phyloP scores from a whole-genome alignment of 2,329 filamentous ascomycete genomes.

The Furcasterigmium furcatum region DNA sequence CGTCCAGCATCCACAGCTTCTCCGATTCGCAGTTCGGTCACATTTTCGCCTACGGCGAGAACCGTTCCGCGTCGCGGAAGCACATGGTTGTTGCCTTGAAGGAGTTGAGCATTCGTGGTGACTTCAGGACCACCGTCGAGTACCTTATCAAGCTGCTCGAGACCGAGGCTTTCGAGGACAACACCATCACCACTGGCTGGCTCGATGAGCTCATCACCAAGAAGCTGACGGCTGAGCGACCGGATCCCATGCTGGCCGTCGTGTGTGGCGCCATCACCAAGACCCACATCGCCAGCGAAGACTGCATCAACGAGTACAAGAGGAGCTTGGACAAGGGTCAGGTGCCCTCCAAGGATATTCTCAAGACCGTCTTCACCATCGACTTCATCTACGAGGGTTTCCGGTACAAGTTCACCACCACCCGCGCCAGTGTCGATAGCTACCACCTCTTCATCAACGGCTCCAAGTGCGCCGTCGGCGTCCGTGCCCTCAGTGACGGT shows the following conservation, averaged over 20 bases:
- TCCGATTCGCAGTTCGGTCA: constrained; percentile 99
- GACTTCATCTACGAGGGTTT: constrained; percentile 98
- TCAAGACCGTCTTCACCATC: constrained; percentile 96
- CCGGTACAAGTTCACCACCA: constrained; percentile 98
- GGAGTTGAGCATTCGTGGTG: constrained; percentile 98
- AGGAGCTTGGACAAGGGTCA: constrained; percentile 93
- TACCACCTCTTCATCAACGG: constrained; percentile 99
- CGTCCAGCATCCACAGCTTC: constrained; percentile 97
- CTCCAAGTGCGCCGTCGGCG: constrained; percentile 90
- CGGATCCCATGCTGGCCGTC: constrained; percentile 89
- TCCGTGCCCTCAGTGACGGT: constrained; percentile 89
- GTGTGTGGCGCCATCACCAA: constrained; percentile 94
- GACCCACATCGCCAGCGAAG: constrained; percentile 91
- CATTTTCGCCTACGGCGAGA: constrained; percentile 99
- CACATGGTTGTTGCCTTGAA: constrained; percentile 99
- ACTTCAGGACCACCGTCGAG: constrained; percentile 97
- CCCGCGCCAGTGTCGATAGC: constrained; percentile 85
- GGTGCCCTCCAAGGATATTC: constrained; percentile 90
- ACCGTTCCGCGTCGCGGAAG: constrained; percentile 90
- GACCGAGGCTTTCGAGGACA: constrained; percentile 96
- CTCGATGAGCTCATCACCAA: constrained; percentile 98
- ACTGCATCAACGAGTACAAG: constrained; percentile 82
- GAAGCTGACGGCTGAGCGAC: constrained; percentile 92
- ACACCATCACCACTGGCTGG: constrained; percentile 99
- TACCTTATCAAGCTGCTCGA: constrained; percentile 98